Evolutionary conservation across 176 grass and related monocot genomes (phyloP), one percentile per base, ranked within the genome.

Genomic region (Bolboschoenus planiculmis): DNA sequence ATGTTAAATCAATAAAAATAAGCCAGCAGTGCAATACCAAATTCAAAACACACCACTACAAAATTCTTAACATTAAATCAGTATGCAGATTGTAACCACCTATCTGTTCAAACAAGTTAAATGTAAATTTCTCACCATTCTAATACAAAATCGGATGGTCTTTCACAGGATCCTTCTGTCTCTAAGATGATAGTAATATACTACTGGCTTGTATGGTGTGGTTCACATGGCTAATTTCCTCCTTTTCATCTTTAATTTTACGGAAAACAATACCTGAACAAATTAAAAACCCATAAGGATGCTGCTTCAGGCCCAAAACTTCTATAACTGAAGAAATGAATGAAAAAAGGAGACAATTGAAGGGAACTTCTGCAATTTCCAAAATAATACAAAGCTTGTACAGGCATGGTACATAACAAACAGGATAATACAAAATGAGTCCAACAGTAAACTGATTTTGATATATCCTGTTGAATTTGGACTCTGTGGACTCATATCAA

Each of bases 31-130:
- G 8, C 39, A 78, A 1, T 50, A 55, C 4, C 42, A 66, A 42
- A 44, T 81, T 31, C 27, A 10, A 56, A 82, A 66, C 58, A 82
- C 5, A 14, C 54, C 6, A 21, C 34, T 7, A 65, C 46, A 82
- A 64, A 60, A 82, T 82, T n/a, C 4, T 63, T 43, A 63, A 63
- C 40, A 43, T 63, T 82, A 82, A 33, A 82, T 63, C 80, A 82
- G 47, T 46, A 82, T 65, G 40, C 13, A 63, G 58, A 82, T 47
- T 58, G 23, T 33, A 30, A 77, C 44, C 46, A 31, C 24, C 72
- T 62, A 64, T 65, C 13, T 48, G 24, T 46, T 82, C 36, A 59
- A 62, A 82, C 36, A 82, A 82, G 51, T 66, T 29, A 66, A 82
- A 31, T 18, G 0, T 10, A 82, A 60, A 81, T 42, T 0, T 47